phyloP scores from a whole-genome alignment of 805 yeast genomes.

The Suhomyces canberraensis region DNA sequence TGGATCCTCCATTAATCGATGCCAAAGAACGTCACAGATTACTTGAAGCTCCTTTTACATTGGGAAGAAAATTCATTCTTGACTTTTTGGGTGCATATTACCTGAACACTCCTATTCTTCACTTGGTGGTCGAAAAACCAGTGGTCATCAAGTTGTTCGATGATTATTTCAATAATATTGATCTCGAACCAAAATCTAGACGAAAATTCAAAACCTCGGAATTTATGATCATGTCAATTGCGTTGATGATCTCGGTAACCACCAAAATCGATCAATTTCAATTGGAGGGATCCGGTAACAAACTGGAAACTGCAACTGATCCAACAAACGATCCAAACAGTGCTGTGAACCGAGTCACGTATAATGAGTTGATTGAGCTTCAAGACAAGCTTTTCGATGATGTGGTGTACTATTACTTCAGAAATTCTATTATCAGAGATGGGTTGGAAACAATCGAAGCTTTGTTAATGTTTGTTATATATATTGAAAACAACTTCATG shows the following conservation, averaged over 20 bases:
- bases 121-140: conserved; percentile 15
- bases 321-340: not conserved
- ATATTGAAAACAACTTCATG: conserved; percentile 29
- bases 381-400: conserved; percentile 18
- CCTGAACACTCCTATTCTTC: conserved; percentile 18
- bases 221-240: conserved; percentile 30
- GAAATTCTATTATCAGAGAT: conserved; percentile 22
- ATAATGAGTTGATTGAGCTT: conserved; percentile 14
- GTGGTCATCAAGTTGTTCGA: conserved; percentile 21
- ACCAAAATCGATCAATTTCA: conserved; percentile 2
- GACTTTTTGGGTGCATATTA: conserved; percentile 27
- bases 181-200: conserved; percentile 5
- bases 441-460: conserved; percentile 22
- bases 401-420: conserved; percentile 19
- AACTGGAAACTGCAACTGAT: not conserved
- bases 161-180: conserved; percentile 19
- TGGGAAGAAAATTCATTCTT: conserved; percentile 18
- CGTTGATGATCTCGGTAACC: conserved; percentile 20
- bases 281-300: not conserved
- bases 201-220: conserved; percentile 27
- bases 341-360: not conserved
- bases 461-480: conserved; percentile 16
- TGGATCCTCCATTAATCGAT: conserved; percentile 27
- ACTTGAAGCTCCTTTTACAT: conserved; percentile 23
- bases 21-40: conserved; percentile 15